Base-by-base conservation (phyloP, 2,329 filamentous ascomycete species). In the Exophiala dermatitidis region DNA sequence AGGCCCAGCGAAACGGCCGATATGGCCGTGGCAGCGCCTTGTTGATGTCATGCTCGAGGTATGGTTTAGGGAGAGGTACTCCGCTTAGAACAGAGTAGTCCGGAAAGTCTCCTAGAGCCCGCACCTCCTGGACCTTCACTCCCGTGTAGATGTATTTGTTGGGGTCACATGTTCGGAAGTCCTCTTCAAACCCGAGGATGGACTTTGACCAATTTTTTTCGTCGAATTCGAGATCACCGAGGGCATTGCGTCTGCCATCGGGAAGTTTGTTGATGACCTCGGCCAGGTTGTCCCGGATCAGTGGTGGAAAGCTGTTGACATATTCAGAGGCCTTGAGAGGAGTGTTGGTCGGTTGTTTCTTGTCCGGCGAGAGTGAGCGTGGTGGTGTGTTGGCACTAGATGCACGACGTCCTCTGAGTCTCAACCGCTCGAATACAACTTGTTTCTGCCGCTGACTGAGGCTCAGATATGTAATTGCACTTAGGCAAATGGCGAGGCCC, bases 1-100 rank as follows among this genome's bases (percentile, higher is more conserved):
- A 95, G 0, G 77, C 74, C 89, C 89, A 94, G 63, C 89, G 71
- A 41, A 94, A 86, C 0, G 89, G 89, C 38, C 89, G 77, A 66
- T 90, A 94, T 0, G 88, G 88, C 53, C 89, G 76, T 1, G 88
- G 80, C 6, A 77, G 63, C 0, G 88, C 88, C 58, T 75, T 86
- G 9, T 77, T 70, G 50, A 90, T 82, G 58, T 88, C 74, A 65
- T 93, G 93, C 3, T 79, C 73, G 1, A 66, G 62, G 52, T 86
- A 83, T 0, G 85, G 75, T 5, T 73, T 59, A 0, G 89, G 89
- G 44, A 85, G 70, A 1, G 86, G 85, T 3, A 94, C 83, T 4
- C 85, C 88, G 46, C 84, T 88, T 7, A 95, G 71, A 1, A 75
- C 71, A 4, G 87, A 80, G 67, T 94, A 94, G 65, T 91, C 82